Evolutionary conservation across 129 eudicot species (phyloP).

Genomic region (Chrysanthemum seticuspe): DNA sequence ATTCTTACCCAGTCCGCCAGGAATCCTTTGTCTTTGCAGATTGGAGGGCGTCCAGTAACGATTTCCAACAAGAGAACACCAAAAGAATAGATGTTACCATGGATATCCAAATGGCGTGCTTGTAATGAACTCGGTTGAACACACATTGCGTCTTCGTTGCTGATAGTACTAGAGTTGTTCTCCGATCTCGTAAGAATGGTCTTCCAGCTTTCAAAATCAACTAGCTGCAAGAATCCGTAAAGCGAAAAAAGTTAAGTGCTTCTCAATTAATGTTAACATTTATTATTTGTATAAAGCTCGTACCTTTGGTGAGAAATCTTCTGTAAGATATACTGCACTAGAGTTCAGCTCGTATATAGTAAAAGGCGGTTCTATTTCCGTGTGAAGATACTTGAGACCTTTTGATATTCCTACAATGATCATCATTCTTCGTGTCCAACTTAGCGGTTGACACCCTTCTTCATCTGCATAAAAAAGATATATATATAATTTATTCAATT

Average conservation of each 20-base stretch:
- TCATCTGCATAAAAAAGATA: constrained; percentile 47
- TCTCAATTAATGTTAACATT: too few relatives aligned
- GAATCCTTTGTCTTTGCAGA: constrained; percentile 60
- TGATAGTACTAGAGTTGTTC: constrained; percentile 53
- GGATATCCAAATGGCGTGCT: constrained; percentile 61
- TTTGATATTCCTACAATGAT: constrained; percentile 78
- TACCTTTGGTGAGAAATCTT: constrained; percentile 94
- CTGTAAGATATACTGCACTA: constrained; percentile 79
- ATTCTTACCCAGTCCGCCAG: constrained; percentile 71
- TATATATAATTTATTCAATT: not conserved
- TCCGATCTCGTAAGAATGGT: constrained; percentile 72
- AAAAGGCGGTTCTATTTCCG: constrained; percentile 87
- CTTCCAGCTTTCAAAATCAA: constrained; percentile 96
- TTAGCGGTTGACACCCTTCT: constrained; percentile 75
- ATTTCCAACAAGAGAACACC: constrained; percentile 88
- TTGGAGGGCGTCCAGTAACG: constrained; percentile 74
- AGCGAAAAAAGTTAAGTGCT: not conserved
- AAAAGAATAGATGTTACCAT: constrained; percentile 72
- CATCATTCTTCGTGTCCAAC: constrained; percentile 90
- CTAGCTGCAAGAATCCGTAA: constrained; percentile 52
- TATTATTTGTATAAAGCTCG: not conserved
- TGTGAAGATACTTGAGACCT: constrained; percentile 83
- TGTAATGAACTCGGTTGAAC: constrained; percentile 55
- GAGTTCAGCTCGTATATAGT: constrained; percentile 86
- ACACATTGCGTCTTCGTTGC: constrained; percentile 61